These are phyloP conservation scores for Daucus carota DNA, from an alignment of 129 eudicot species.

Conservation along the genomic window DNA sequence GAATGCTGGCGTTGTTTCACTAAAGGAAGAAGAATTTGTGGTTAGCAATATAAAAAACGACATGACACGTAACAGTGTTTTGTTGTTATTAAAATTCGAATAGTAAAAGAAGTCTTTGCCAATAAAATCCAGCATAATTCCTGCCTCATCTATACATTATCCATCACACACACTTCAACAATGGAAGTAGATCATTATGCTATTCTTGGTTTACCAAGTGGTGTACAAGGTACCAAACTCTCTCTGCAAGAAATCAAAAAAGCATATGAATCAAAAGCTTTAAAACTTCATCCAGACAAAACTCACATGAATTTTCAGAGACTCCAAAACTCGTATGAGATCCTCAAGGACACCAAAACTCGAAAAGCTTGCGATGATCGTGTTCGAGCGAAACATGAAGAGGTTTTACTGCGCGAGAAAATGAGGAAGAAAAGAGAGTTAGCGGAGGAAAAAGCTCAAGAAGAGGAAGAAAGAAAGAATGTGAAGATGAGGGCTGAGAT, in stretches of 20 bases:
- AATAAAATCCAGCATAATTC: no score
- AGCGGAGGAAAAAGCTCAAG: neutral
- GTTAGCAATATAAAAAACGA: no score
- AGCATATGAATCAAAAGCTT: neutral
- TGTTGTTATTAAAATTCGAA: no score
- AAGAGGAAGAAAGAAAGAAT: neutral
- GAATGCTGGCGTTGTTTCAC: no score
- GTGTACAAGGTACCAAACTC: neutral
- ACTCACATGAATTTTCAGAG: neutral
- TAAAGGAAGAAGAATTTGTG: no score
- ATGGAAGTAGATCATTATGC: conserved; percentile 5
- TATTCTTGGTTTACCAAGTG: neutral
- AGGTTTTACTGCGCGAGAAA: neutral
- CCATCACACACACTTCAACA: no score
- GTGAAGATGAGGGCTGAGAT: no score
- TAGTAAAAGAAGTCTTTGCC: no score
- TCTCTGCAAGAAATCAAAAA: neutral
- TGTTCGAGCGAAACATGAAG: neutral
- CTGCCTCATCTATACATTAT: no score
- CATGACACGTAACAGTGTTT: no score
- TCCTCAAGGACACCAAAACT: neutral
- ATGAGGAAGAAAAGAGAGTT: neutral
- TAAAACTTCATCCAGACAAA: conserved; percentile 1
- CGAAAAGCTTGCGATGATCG: neutral
- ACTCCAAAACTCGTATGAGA: neutral